phyloP scores from a whole-genome alignment of 1,284 basidiomycete species.

The Abortiporus biennis region DNA sequence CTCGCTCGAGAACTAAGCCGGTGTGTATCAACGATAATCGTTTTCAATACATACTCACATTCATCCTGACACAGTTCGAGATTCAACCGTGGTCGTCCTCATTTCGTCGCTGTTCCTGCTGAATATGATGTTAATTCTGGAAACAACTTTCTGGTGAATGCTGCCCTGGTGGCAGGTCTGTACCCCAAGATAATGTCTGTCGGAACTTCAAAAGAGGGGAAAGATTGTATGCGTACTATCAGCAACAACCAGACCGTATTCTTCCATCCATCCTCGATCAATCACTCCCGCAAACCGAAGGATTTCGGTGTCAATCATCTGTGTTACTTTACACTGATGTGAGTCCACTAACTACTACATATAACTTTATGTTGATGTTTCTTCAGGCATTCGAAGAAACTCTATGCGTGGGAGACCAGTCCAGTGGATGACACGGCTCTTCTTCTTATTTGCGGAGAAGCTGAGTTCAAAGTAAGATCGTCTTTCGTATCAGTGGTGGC shows the following conservation, averaged over 20 bases:
- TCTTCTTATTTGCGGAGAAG: constrained; percentile 85
- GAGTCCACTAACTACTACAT: constrained; percentile 20
- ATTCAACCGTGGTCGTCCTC: constrained; percentile 68
- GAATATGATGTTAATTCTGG: constrained; percentile 69
- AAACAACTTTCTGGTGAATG: constrained; percentile 66
- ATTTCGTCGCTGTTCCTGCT: constrained; percentile 73
- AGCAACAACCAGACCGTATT: constrained; percentile 79
- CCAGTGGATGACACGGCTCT: constrained; percentile 85
- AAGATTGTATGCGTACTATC: constrained; percentile 65
- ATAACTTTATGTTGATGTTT: constrained; percentile 12
- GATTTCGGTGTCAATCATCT: constrained; percentile 78
- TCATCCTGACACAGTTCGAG: constrained; percentile 45
- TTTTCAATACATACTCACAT: neutral
- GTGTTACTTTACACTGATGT: constrained; percentile 89
- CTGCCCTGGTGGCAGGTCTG: constrained; percentile 82
- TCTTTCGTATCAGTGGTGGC: neutral
- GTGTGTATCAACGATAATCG: constrained; percentile 29
- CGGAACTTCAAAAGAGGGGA: constrained; percentile 43
- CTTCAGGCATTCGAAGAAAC: constrained; percentile 80
- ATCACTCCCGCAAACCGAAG: constrained; percentile 62
- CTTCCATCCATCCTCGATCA: constrained; percentile 94
- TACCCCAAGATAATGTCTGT: constrained; percentile 88
- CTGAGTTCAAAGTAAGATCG: constrained; percentile 75
- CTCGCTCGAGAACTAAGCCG: constrained; percentile 71
- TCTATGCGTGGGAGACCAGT: constrained; percentile 97